Evolutionary conservation across 2,329 filamentous ascomycete species (phyloP).

Genomic region (Magnaporthiopsis incrustans): DNA sequence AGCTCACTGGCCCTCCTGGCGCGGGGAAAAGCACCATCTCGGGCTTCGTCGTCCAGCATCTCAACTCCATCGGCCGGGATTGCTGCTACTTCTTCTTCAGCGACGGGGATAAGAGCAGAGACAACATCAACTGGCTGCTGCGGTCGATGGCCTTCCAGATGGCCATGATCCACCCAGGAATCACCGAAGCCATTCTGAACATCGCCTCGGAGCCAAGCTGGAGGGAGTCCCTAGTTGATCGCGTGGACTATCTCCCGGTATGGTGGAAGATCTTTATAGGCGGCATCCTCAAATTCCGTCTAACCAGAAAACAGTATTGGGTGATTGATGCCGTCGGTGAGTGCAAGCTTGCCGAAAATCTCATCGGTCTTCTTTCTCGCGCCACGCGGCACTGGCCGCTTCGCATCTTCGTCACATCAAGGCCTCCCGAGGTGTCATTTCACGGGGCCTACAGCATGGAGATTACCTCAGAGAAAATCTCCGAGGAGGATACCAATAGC

Average conservation of each 20-base stretch:
- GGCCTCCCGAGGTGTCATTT: slow-evolving; percentile 14
- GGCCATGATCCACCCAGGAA: slow-evolving; percentile 17
- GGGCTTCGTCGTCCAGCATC: slow-evolving; percentile 12
- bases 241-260: slow-evolving; percentile 16
- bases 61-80: slow-evolving; percentile 8
- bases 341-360: slow-evolving; percentile 15
- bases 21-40: slow-evolving; percentile 16
- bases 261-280: slow-evolving; percentile 20
- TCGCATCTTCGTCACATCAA: slow-evolving; percentile 20
- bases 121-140: slow-evolving; percentile 14
- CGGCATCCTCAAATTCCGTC: slow-evolving; percentile 16
- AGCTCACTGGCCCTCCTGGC: slow-evolving; percentile 15
- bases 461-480: slow-evolving; percentile 15
- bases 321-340: slow-evolving; percentile 26
- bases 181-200: slow-evolving; percentile 5
- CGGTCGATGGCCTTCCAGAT: slow-evolving; percentile 24
- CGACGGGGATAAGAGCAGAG: slow-evolving; percentile 7
- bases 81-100: slow-evolving; percentile 16
- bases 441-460: slow-evolving; percentile 7
- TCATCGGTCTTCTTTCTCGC: slow-evolving; percentile 18
- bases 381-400: slow-evolving; percentile 18
- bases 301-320: slow-evolving; percentile 20
- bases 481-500: slow-evolving; percentile 14
- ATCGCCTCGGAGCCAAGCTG: slow-evolving; percentile 10
- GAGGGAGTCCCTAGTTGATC: slow-evolving; percentile 13